Evolutionary conservation across 108 stramenopile genomes (phyloP), one percentile per base, ranked within the genome.

Genomic region (Skeletonema tropicum): DNA sequence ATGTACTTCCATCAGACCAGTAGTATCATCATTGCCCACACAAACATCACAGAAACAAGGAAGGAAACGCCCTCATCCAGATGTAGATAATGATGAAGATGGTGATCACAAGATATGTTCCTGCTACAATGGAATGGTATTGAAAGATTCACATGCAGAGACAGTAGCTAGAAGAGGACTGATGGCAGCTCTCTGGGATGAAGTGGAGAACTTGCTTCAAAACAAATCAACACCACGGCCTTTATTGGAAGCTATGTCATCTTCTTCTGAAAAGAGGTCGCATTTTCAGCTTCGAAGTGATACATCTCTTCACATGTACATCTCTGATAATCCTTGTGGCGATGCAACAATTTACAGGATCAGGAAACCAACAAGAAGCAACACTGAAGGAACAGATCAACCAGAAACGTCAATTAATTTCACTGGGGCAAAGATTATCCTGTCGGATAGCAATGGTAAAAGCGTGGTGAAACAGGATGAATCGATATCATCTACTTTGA

Each of bases 91-190:
- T 10, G 6, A 8, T 2, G 52, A 25, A 45, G 52, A 25, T 60
- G 59, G 61, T 45, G 68, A 70, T 10, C 57, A 29, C 30, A 58
- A 39, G 9, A 67, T 82, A 71, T 75, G 74, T 46, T 58, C 71
- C 57, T 73, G 77, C 33, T 71, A 74, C 33, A 62, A 92, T 14
- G 93, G 90, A 29, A 86, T 80, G 69, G 66, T 93, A 63, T 71
- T 97, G 36, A 91, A 90, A 73, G 97, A 97, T 73, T 91, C 87
- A 15, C 97, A 97, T 81, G 97, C 97, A 29, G 97, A 97, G 86
- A 90, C 92, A 15, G 71, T 97, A 41, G 90, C 92, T 17, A 70
- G 94, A 60, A 82, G 97, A 60, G 95, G 96, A 12, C 75, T 97
- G 14, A 57, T 94, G 67, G 64, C 86, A 26, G 83, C 83, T 2